Evolutionary conservation across 768 basidiomycete genomes (phyloP), one percentile per base, ranked within the genome.

Genomic region (Coprinopsis marcescibilis): DNA sequence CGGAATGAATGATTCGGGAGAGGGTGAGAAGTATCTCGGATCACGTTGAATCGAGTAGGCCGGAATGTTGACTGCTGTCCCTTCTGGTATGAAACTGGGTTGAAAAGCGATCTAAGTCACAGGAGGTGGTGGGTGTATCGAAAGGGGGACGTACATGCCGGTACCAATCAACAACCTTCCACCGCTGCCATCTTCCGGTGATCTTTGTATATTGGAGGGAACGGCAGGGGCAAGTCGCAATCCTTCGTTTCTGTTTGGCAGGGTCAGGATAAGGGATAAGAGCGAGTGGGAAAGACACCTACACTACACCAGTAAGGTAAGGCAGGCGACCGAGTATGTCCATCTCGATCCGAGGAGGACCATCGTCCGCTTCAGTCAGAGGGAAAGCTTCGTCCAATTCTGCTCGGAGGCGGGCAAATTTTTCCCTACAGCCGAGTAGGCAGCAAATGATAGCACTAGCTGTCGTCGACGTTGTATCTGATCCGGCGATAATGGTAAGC

Each of bases 11-110:
- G 50, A 52, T 14, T 68, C 63, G 2, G 68, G 64, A 12, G 53
- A 43, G 1, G 69, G 65, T 19, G 61, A 66, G 51, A 72, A 70
- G 54, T 70, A 68, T 17, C 57, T 49, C 13, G 65, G 55, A 43
- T 65, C 61, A 5, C 65, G 60, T 19, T 71, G 70, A 7, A 71
- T 50, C 12, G 60, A 50, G 47, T 66, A 70, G 1, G 66, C 63
- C 26, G 66, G 62, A 10, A 71, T 55, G 14, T 58, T 54, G 14
- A 65, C 57, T 13, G 32, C 21, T 3, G 33, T 43, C 17, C 42
- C 48, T 43, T 49, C 48, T 8, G 47, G 47, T 6, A 48, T 24
- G 29, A 40, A 48, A 11, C 35, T 49, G 23, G 29, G 2, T n/a
- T 17, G 20, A 3, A 26, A 11, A 20, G 15, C 10, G 38, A 21